Evolutionary conservation across 2,329 filamentous ascomycete species (phyloP), one percentile per base, ranked within the genome.

Genomic region (Lasiodiplodia theobromae): DNA sequence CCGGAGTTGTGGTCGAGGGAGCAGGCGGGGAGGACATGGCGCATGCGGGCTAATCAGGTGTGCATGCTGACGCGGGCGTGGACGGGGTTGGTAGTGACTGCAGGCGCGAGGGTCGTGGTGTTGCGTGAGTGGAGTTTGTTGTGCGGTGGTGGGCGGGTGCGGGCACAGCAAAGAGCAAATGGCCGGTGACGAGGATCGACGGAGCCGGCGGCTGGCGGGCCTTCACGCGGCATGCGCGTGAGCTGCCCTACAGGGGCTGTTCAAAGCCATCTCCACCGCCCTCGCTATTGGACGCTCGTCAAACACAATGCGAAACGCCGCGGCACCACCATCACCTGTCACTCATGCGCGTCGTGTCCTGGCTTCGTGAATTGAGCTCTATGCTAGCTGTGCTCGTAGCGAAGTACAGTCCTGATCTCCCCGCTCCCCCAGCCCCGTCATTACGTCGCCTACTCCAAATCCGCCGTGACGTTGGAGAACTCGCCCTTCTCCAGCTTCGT

Each of bases 401-500:
- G 4, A 49, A 57, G 49, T 60, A 52, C 49, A 49, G 28, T 57
- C 64, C 44, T 34, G 38, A 31, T 16, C 64, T 56, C 40, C 16
- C 28, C 28, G 38, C 53, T 8, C 47, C 25, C 10, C 49, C 47
- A 12, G 25, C 21, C 40, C 47, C 44, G 21, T 47, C 65, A 52
- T 60, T 31, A 47, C 34, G 16, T 44, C 47, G 52, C 51, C 49
- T 85, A 88, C n/a, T 87, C 87, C 78, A 96, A 80, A 76, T 90
- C 84, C 75, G 91, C 92, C 69, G 93, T 96, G 66, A 97, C 94
- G 80, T 97, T 97, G 72, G 91, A 95, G 82, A 99, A 99, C 86
- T 99, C 96, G 81, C 94, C 94, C 89, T 97, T 97, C 81, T 97
- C 92, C 77, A 99, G 84, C 89, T 99, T 99, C 62, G 94, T 97